Base-by-base conservation (phyloP, 257 asterid genomes). In the Scutellaria barbata region DNA sequence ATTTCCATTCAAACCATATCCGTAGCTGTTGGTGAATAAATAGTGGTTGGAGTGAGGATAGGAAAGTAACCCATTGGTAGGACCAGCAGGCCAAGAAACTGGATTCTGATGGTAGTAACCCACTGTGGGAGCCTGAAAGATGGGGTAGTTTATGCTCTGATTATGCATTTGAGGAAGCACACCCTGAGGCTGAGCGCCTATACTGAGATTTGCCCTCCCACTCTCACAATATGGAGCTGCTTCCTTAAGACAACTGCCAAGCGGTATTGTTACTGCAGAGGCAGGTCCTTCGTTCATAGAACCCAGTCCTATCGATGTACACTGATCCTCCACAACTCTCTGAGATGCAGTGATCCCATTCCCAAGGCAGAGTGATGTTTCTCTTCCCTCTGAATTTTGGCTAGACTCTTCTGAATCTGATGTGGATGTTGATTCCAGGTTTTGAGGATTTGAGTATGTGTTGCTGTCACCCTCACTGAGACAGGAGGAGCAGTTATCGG, bases 391-490 rank as follows among this genome's bases (percentile, higher is more conserved):
- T 43, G 89, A 86, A 75, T 75, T 84, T 77, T 82, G 90, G 76
- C 84, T 85, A 43, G 89, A 82, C 68, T 88, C 96, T 74, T 95
- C 96, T 0, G 96, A 87, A 82, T 95, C 98, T 11, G 97, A 92
- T 45, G 86, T 82, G 25, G 95, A 84, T 53, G 89, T 80, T 40
- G 92, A 88, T 77, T 85, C 99, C 33, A 84, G 81, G 68, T 85
- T 88, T 72, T 77, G 94, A n/a, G 82, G 80, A 55, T 85, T 88
- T 9, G 90, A 92, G 66, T 81, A 89, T 7, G 74, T 52, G 74
- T 76, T 89, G 85, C 92, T 89, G 81, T 93, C 97, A 54, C 96
- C 97, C 81, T 92, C 94, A 61, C 92, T 92, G 72, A 80, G 92
- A 75, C 92, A 89, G 62, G 90, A 93, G 10, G 97, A 89, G 82